Conservation (phyloP, 148 eudicot genomes). For the Silene conica region DNA sequence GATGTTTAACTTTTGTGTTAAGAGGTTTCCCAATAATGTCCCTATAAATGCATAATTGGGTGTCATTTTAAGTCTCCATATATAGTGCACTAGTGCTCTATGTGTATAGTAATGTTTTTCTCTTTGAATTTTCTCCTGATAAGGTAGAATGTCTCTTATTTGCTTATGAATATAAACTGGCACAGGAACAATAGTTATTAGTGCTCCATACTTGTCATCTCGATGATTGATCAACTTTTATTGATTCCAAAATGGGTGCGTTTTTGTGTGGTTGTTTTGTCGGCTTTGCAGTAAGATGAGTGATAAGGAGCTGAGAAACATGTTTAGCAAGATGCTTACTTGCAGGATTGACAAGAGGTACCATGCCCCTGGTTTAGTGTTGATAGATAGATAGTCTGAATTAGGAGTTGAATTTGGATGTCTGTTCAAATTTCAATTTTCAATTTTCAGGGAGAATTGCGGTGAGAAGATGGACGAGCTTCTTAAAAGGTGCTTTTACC, state of each 20-base stretch:
- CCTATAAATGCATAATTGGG: background rate
- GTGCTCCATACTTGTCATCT: no score
- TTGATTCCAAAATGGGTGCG: no score
- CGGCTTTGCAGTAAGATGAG: conserved; percentile 99
- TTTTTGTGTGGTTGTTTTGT: no score
- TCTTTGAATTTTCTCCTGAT: background rate
- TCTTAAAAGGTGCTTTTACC: conserved; percentile 80
- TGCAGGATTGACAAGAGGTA: conserved; percentile 95
- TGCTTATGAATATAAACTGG: no score
- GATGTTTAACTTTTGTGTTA: background rate
- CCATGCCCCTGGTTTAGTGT: background rate
- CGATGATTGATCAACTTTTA: no score
- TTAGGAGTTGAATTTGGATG: background rate
- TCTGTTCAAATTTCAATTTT: conserved; percentile 12
- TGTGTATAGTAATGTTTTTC: background rate
- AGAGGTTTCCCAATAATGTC: background rate
- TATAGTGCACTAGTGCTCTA: background rate
- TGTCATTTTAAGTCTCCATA: background rate
- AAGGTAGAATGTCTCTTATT: background rate
- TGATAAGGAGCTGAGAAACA: conserved; percentile 81
- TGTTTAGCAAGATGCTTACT: conserved; percentile 93
- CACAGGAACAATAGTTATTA: no score
- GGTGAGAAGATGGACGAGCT: conserved; percentile 86
- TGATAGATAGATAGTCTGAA: background rate
- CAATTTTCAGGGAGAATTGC: conserved; percentile 93